Conservation (phyloP, 2,329 filamentous ascomycete species). For the Verticillium albo-atrum region DNA sequence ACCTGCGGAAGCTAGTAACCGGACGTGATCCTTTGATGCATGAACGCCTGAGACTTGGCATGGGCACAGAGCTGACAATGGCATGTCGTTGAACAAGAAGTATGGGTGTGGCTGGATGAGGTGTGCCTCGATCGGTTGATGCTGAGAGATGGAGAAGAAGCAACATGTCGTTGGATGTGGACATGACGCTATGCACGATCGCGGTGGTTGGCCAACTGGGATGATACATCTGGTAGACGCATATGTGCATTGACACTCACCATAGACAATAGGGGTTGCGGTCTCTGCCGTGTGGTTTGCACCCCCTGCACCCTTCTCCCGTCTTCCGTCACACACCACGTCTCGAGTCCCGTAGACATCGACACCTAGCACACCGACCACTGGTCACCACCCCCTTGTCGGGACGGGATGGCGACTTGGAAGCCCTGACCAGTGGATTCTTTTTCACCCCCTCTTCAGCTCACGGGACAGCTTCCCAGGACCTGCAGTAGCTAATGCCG, state of each 20-base stretch:
- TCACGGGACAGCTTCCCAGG: constrained; percentile 7
- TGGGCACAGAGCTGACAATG: background rate
- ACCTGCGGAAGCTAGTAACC: too few species aligned
- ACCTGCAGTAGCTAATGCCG: constrained; percentile 9
- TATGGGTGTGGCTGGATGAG: background rate
- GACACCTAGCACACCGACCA: too few species aligned
- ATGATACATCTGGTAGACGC: background rate
- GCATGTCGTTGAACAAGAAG: background rate
- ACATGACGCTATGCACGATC: background rate
- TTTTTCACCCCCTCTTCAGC: background rate
- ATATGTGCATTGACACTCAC: background rate
- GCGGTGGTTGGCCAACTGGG: background rate
- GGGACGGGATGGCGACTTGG: background rate
- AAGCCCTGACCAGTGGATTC: background rate
- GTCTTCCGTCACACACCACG: background rate
- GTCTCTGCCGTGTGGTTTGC: background rate
- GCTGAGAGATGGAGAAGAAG: background rate
- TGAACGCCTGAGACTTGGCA: background rate
- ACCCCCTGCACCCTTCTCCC: background rate
- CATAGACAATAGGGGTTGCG: too few species aligned
- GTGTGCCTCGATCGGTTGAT: background rate
- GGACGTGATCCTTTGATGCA: too few species aligned
- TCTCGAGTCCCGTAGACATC: background rate
- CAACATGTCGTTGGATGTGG: background rate
- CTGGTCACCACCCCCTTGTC: too few species aligned